These are phyloP conservation scores for Trametes maxima DNA, from an alignment of 768 basidiomycete genomes.

Conservation along the genomic window DNA sequence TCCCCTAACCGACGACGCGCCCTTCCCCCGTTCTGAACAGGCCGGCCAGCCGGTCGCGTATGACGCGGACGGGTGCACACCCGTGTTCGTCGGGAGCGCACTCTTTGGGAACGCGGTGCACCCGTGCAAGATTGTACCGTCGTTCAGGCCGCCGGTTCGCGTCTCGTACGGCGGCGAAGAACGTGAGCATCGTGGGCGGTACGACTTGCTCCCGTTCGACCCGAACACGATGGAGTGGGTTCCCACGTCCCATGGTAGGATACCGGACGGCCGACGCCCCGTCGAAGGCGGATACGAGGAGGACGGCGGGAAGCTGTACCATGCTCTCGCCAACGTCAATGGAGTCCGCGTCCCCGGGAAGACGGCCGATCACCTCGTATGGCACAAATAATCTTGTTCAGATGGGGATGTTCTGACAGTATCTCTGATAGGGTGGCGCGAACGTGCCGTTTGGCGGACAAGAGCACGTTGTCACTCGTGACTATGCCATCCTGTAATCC, in stretches of 20 bases:
- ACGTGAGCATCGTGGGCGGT: conserved; percentile 62
- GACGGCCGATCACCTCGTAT: conserved; percentile 67
- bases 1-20: conserved; percentile 46
- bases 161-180: conserved; percentile 71
- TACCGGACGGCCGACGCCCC: conserved; percentile 59
- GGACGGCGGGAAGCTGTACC: conserved; percentile 64
- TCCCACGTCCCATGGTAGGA: conserved; percentile 55
- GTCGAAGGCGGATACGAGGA: conserved; percentile 81
- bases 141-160: conserved; percentile 51
- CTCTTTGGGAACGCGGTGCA: conserved; percentile 67
- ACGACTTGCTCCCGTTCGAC: conserved; percentile 74
- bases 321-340: conserved; percentile 56
- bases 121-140: conserved; percentile 78
- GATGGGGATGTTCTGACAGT: not conserved
- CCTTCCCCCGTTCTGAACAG: conserved; percentile 42
- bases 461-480: conserved; percentile 41
- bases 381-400: conserved; percentile 21
- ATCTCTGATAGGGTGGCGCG: conserved; percentile 39
- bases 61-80: conserved; percentile 59
- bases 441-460: conserved; percentile 43
- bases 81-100: conserved; percentile 75
- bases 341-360: conserved; percentile 72
- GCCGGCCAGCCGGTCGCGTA: conserved; percentile 53
- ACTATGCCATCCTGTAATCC: conserved; percentile 48
- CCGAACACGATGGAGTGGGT: conserved; percentile 76